A percentile compares a stretch with the other conserved stretches of the same genome.
Evolutionary conservation across 2,329 filamentous ascomycete species (phyloP).

Genomic region (Diplodia seriata): DNA sequence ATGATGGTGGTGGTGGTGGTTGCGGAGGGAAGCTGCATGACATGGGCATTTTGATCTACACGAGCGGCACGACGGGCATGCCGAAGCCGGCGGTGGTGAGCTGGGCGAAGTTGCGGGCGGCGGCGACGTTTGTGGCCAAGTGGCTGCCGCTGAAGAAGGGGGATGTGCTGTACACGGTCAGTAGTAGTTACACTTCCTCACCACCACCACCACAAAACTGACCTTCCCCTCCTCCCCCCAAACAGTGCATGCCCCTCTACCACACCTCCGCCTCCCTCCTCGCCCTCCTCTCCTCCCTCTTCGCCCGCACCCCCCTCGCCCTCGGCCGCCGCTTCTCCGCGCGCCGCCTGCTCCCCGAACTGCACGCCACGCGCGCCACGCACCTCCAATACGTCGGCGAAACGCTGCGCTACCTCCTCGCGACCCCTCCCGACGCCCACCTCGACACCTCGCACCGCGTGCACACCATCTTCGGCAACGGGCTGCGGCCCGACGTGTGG

Average conservation of each 20-base stretch:
- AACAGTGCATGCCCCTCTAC: slow-evolving; percentile 73
- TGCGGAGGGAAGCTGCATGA: slow-evolving; percentile 42
- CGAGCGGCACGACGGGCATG: slow-evolving; percentile 76
- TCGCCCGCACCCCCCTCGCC: slow-evolving; percentile 59
- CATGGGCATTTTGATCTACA: slow-evolving; percentile 66
- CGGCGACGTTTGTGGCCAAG: slow-evolving; percentile 46
- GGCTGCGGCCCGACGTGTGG: slow-evolving; percentile 74
- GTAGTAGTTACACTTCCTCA: not conserved
- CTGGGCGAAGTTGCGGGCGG: slow-evolving; percentile 48
- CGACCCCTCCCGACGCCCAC: slow-evolving; percentile 65
- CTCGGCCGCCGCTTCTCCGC: slow-evolving; percentile 73
- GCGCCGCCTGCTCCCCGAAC: slow-evolving; percentile 73
- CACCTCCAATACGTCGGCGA: slow-evolving; percentile 81
- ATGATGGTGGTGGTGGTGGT: slow-evolving; percentile 47
- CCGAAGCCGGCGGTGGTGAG: slow-evolving; percentile 69
- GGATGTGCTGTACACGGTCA: slow-evolving; percentile 70
- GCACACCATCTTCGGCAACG: slow-evolving; percentile 69
- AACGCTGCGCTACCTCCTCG: slow-evolving; percentile 75
- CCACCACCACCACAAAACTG: not conserved
- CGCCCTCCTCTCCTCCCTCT: slow-evolving; percentile 59
- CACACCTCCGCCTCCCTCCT: slow-evolving; percentile 75
- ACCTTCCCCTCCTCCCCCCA: not conserved
- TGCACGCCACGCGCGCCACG: slow-evolving; percentile 71
- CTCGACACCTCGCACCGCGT: slow-evolving; percentile 67
- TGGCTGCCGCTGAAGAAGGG: slow-evolving; percentile 45